Evolutionary conservation across 345 rosid species (phyloP).

Genomic region (Gynandropsis gynandra): DNA sequence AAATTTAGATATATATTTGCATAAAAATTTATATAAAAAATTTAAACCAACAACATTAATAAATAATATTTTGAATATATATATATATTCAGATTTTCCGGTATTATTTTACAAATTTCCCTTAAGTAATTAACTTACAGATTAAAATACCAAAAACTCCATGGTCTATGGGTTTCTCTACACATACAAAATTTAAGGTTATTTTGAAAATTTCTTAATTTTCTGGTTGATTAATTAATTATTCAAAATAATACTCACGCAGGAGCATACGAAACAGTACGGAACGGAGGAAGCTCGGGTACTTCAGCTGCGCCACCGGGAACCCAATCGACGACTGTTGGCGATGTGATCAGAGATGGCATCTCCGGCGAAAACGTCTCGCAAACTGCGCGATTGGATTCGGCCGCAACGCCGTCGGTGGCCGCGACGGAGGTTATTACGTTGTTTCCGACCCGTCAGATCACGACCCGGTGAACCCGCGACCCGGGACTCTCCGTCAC

Average conservation of each 20-base stretch:
- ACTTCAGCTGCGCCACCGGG: conserved; percentile 44
- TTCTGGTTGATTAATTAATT: not conserved
- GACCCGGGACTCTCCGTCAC: conserved; percentile 64
- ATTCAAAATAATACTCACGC: not conserved
- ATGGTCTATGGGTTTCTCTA: no score
- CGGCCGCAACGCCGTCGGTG: conserved; percentile 64
- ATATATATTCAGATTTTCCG: no score
- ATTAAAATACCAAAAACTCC: no score
- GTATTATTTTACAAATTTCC: no score
- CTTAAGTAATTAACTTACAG: no score
- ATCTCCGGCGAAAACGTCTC: conserved; percentile 37
- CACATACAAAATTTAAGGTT: no score
- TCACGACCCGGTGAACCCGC: conserved; percentile 50
- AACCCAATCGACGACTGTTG: conserved; percentile 80
- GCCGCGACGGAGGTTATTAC: conserved; percentile 60
- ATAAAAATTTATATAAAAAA: no score
- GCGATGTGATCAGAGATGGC: conserved; percentile 60
- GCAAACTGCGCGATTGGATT: conserved; percentile 64
- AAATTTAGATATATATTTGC: no score
- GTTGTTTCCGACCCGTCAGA: conserved; percentile 46
- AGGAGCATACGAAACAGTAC: conserved; percentile 70
- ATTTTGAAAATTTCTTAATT: not conserved
- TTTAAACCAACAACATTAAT: no score
- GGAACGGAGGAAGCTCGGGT: conserved; percentile 48
- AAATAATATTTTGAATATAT: no score